These are phyloP conservation scores for Globisporangium camurandrum DNA, from an alignment of 352 stramenopile species.

Conservation along the genomic window DNA sequence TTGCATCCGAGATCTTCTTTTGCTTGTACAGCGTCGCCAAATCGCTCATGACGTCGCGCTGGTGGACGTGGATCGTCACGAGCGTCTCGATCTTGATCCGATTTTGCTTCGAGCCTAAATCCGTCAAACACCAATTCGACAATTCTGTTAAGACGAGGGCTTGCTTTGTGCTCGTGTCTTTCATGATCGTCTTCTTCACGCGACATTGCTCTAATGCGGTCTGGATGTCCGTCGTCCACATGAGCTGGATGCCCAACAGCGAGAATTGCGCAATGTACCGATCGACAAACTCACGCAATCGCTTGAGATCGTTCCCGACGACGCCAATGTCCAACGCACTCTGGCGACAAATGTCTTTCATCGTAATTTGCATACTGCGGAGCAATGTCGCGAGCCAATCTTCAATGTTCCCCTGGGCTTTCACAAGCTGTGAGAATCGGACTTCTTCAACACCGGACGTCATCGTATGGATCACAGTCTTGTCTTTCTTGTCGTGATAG, in stretches of 20 bases:
- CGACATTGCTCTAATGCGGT: conserved; percentile 92
- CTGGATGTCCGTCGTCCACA: conserved; percentile 95
- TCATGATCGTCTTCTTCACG: conserved; percentile 96
- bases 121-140: conserved; percentile 94
- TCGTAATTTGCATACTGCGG: conserved; percentile 92
- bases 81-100: conserved; percentile 98
- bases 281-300: conserved; percentile 92
- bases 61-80: conserved; percentile 97
- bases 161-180: conserved; percentile 94
- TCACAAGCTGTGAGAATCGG: conserved; percentile 91
- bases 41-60: conserved; percentile 96
- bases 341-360: conserved; percentile 96
- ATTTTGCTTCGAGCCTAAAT: conserved; percentile 95
- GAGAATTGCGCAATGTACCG: conserved; percentile 93
- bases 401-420: conserved; percentile 97
- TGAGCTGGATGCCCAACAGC: conserved; percentile 94
- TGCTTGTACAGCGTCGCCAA: conserved; percentile 90
- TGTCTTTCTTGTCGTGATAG: conserved; percentile 98
- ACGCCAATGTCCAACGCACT: conserved; percentile 90
- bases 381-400: conserved; percentile 97
- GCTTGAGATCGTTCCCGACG: conserved; percentile 89
- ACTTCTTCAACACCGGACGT: conserved; percentile 94
- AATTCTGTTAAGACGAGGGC: conserved; percentile 91
- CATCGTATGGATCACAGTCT: conserved; percentile 92
- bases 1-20: conserved; percentile 95